Evolutionary conservation across 805 yeast species (phyloP).

Genomic region (Ogataea salicorniae): DNA sequence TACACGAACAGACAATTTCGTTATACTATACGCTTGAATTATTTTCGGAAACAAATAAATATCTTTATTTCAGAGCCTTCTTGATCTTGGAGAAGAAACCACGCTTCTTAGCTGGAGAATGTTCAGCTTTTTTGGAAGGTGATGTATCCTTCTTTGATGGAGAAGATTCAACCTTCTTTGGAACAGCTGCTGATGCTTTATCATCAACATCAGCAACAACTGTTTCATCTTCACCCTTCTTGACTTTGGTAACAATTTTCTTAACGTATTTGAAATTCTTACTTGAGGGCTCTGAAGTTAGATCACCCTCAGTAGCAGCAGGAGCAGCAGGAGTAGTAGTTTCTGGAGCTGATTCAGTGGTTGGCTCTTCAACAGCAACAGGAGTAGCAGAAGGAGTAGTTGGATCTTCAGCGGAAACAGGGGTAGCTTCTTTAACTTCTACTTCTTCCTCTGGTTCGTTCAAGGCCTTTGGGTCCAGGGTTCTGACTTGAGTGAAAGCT

Average conservation of each 20-base stretch:
- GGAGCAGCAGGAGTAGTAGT: conserved; percentile 9
- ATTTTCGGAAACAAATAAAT: no score
- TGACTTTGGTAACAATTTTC: conserved; percentile 28
- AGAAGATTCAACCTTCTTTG: conserved; percentile 2
- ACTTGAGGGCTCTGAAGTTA: conserved; percentile 9
- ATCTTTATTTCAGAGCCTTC: conserved; percentile 31
- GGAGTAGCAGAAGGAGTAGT: conserved; percentile 5
- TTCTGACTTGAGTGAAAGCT: conserved; percentile 56
- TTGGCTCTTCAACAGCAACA: conserved; percentile 24
- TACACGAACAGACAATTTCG: no score
- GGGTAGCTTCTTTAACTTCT: conserved; percentile 9
- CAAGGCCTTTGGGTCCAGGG: conserved; percentile 54
- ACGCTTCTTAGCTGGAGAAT: conserved; percentile 33
- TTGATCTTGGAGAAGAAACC: conserved; percentile 39
- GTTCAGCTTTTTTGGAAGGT: conserved; percentile 6
- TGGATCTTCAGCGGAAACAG: conserved; percentile 35
- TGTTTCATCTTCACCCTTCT: conserved; percentile 19
- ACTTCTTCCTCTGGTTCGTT: conserved; percentile 36
- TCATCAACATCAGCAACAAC: conserved; percentile 10
- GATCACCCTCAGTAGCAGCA: conserved; percentile 3
- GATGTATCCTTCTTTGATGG: no score
- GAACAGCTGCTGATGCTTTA: conserved; percentile 9
- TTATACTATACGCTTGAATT: no score
- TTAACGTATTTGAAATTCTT: conserved; percentile 28
- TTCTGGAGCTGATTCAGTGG: conserved; percentile 5